Conservation (phyloP, 805 yeast species). For the Hanseniaspora clermontiae region DNA sequence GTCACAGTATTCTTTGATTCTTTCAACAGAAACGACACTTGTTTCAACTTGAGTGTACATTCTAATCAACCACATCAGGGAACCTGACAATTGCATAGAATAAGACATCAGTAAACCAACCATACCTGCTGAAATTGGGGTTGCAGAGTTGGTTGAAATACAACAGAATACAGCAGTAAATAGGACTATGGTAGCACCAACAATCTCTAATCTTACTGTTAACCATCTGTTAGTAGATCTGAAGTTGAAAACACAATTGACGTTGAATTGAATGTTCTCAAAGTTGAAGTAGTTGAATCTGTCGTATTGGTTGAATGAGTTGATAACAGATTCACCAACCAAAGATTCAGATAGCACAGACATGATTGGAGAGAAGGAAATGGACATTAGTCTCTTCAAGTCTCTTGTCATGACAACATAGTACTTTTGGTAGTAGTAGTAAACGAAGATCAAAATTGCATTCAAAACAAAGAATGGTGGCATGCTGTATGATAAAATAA, state of each 20-base stretch:
- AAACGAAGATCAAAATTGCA: slow-evolving; percentile 36
- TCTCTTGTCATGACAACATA: slow-evolving; percentile 66
- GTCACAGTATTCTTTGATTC: slow-evolving; percentile 48
- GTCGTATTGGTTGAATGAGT: slow-evolving; percentile 57
- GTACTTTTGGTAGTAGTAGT: slow-evolving; percentile 56
- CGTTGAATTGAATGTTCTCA: slow-evolving; percentile 38
- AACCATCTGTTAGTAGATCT: slow-evolving; percentile 56
- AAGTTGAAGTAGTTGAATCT: slow-evolving; percentile 49
- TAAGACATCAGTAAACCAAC: slow-evolving; percentile 56
- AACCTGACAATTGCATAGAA: slow-evolving; percentile 43
- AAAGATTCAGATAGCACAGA: slow-evolving; percentile 75
- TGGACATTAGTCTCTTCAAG: slow-evolving; percentile 57
- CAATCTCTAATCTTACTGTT: slow-evolving; percentile 45
- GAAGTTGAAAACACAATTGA: slow-evolving; percentile 37
- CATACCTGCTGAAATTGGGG: slow-evolving; percentile 44
- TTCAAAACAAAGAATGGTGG: slow-evolving; percentile 43
- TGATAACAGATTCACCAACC: slow-evolving; percentile 62
- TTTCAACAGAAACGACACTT: slow-evolving; percentile 53
- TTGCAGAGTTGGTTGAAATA: slow-evolving; percentile 24
- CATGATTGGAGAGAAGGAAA: slow-evolving; percentile 62
- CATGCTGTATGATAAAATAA: slow-evolving; percentile 40
- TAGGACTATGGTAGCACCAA: slow-evolving; percentile 45
- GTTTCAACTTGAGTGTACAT: slow-evolving; percentile 52
- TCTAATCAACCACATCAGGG: slow-evolving; percentile 46
- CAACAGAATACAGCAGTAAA: slow-evolving; percentile 37